Percentiles rank a stretch among this genome's conserved stretches.
These are phyloP conservation scores for Neodidymelliopsis sp. DNA, from an alignment of 2,329 filamentous ascomycete species.

Conservation along the genomic window DNA sequence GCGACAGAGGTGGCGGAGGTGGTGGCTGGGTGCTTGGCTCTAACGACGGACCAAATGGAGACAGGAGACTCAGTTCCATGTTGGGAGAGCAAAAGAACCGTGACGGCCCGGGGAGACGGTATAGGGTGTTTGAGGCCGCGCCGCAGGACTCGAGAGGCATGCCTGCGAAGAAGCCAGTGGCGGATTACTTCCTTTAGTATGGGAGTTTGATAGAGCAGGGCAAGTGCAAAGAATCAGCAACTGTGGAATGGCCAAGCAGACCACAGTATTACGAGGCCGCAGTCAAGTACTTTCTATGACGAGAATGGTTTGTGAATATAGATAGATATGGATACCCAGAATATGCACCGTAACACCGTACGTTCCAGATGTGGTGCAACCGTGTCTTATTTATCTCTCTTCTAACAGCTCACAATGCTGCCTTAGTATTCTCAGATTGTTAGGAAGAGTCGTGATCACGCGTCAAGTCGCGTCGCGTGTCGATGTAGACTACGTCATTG, in stretches of 20 bases:
- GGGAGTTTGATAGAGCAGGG: not conserved
- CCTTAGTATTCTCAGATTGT: no score
- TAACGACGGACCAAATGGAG: slow-evolving; percentile 45
- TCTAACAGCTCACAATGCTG: no score
- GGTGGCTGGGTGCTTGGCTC: slow-evolving; percentile 47
- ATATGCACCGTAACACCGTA: no score
- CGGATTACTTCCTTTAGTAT: slow-evolving; percentile 86
- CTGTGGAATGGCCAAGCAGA: not conserved
- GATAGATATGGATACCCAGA: slow-evolving; percentile 5
- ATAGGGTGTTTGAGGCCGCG: slow-evolving; percentile 94
- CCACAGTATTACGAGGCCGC: not conserved
- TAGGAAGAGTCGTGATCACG: slow-evolving; percentile 23
- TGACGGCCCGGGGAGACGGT: slow-evolving; percentile 82
- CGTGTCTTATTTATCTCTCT: no score
- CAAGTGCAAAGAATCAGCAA: not conserved
- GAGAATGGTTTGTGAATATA: no score
- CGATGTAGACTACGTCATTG: slow-evolving; percentile 31
- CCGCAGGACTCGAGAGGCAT: slow-evolving; percentile 96
- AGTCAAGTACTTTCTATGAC: not conserved
- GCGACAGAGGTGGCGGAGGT: slow-evolving; percentile 64
- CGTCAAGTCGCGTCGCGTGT: slow-evolving; percentile 22
- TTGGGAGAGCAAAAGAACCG: slow-evolving; percentile 51
- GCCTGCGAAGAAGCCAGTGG: slow-evolving; percentile 98
- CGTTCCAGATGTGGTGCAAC: no score
- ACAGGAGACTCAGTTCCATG: slow-evolving; percentile 46